These are phyloP conservation scores for Zelopaecilomyces penicillatus DNA, from an alignment of 2,329 filamentous ascomycete genomes.

Conservation along the genomic window DNA sequence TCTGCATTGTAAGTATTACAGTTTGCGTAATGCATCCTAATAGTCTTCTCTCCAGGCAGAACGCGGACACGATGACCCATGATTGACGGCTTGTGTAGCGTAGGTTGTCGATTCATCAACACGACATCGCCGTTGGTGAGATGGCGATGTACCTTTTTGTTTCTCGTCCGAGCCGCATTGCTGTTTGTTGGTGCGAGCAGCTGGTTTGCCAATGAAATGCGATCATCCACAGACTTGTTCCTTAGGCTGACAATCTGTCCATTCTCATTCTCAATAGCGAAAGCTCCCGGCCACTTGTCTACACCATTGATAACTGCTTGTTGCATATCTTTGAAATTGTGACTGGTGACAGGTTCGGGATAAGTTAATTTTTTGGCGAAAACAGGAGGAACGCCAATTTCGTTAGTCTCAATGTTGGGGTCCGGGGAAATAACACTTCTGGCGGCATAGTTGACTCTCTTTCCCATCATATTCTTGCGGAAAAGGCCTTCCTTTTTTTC, in stretches of 20 bases:
- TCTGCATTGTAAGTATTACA: slow-evolving; percentile 99
- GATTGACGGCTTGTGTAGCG: slow-evolving; percentile 95
- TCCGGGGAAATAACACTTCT: slow-evolving; percentile 97
- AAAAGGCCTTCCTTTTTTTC: slow-evolving; percentile 99
- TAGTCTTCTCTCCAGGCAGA: slow-evolving; percentile 87
- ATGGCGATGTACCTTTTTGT: slow-evolving; percentile 96
- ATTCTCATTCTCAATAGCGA: slow-evolving; percentile 91
- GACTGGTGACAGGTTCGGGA: slow-evolving; percentile 91
- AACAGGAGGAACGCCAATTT: slow-evolving; percentile 96
- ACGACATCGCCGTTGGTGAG: slow-evolving; percentile 95
- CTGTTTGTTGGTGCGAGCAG: slow-evolving; percentile 76
- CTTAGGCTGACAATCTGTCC: slow-evolving; percentile 83
- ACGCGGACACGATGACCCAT: slow-evolving; percentile 96
- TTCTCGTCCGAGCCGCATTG: slow-evolving; percentile 64
- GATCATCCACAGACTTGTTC: slow-evolving; percentile 80
- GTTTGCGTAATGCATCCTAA: slow-evolving; percentile 99
- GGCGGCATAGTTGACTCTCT: slow-evolving; percentile 96
- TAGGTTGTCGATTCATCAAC: slow-evolving; percentile 97
- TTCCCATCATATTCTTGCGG: slow-evolving; percentile 99
- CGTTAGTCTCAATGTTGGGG: slow-evolving; percentile 97
- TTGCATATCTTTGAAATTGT: slow-evolving; percentile 94
- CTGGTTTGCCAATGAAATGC: slow-evolving; percentile 84
- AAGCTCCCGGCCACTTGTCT: slow-evolving; percentile 87
- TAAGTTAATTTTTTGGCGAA: slow-evolving; percentile 95
- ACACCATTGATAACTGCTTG: slow-evolving; percentile 93